phyloP scores from a whole-genome alignment of 2,329 filamentous ascomycete genomes.

The Zasmidium citrigriseum region DNA sequence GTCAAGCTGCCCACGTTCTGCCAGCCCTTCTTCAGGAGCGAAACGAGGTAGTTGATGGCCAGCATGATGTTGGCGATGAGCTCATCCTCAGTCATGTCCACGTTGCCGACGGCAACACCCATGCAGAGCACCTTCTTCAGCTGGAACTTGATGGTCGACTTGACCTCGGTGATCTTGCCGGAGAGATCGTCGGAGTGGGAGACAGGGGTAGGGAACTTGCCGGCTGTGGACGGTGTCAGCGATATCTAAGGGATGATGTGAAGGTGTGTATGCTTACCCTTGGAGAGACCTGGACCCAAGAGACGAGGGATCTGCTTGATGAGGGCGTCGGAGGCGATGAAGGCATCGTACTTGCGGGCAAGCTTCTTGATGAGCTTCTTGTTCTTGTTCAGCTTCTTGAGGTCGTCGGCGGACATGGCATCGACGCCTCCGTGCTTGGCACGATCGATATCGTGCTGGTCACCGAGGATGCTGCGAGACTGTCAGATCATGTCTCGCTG shows the following conservation, averaged over 20 bases:
- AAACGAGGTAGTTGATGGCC: conserved; percentile 99
- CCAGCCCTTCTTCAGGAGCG: conserved; percentile 99
- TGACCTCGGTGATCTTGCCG: conserved; percentile 98
- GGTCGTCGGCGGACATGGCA: conserved; percentile 95
- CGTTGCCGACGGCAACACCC: conserved; percentile 98
- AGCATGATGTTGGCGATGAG: conserved; percentile 99
- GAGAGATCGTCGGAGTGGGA: conserved; percentile 93
- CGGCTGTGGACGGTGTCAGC: conserved; percentile 62
- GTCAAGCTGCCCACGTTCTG: conserved; percentile 99
- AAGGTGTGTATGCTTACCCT: conserved; percentile 61
- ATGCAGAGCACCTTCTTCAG: conserved; percentile 99
- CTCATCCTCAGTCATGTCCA: conserved; percentile 95
- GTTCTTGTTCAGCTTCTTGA: conserved; percentile 99
- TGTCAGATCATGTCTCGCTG: conserved; percentile 29
- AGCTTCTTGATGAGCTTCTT: conserved; percentile 99
- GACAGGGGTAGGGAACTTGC: conserved; percentile 99
- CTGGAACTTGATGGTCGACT: conserved; percentile 99
- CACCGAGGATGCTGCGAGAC: conserved; percentile 69
- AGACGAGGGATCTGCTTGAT: conserved; percentile 99
- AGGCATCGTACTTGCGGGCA: conserved; percentile 99
- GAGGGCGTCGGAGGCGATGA: conserved; percentile 92
- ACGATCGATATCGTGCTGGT: conserved; percentile 99
- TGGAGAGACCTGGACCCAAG: conserved; percentile 95
- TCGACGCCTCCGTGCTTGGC: conserved; percentile 99
- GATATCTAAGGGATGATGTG: conserved; percentile 6